Conservation (phyloP, 345 rosid species). For the Eucalyptus caleyi region DNA sequence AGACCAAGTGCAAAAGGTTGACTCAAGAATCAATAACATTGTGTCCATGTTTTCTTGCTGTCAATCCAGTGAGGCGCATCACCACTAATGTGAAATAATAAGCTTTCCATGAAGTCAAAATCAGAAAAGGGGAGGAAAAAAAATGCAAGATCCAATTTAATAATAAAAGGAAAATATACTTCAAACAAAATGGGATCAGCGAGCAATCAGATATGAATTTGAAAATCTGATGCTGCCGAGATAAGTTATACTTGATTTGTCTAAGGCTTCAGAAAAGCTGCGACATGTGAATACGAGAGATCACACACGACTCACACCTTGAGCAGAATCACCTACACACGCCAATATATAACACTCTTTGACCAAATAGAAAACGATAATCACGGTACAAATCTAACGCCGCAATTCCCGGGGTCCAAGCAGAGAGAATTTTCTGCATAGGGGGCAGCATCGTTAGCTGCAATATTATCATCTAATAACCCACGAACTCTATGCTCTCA, state of each 20-base stretch:
- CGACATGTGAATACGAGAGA: neutral
- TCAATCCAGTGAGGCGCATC: too few species aligned
- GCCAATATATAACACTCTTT: constrained; percentile 3
- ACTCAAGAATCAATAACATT: too few species aligned
- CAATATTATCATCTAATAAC: neutral
- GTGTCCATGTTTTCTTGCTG: too few species aligned
- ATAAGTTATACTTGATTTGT: neutral
- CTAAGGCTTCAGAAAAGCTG: neutral
- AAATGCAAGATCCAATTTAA: neutral
- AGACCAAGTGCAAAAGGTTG: too few species aligned
- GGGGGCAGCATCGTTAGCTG: neutral
- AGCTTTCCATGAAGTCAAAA: neutral
- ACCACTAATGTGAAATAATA: neutral
- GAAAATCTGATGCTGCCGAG: neutral
- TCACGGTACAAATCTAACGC: constrained; percentile 47
- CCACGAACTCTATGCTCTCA: neutral
- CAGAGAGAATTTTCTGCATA: constrained; percentile 40
- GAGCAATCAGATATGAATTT: neutral
- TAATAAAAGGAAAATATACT: neutral
- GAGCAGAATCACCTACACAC: neutral
- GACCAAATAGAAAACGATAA: neutral
- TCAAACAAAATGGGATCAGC: neutral
- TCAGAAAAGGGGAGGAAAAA: neutral
- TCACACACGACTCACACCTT: constrained; percentile 1
- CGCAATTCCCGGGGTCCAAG: constrained; percentile 90